Conservation (phyloP, 73 alveolate genomes). For the Tetrahymena elliotti region DNA sequence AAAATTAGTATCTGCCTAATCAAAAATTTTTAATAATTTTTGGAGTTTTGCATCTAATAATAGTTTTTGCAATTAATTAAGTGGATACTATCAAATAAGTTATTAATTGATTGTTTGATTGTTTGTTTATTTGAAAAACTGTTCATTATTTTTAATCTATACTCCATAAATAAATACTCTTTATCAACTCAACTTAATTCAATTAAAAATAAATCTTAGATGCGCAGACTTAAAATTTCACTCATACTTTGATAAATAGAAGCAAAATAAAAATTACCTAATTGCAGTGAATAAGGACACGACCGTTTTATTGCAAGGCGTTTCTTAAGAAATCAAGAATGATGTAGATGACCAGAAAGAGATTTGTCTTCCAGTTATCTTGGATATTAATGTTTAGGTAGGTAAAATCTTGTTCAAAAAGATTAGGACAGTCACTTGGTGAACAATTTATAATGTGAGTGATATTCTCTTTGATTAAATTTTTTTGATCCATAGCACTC, state of each 20-base stretch:
- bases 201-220: not conserved
- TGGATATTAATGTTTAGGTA: not conserved
- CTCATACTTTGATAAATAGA: not conserved
- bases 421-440: not conserved
- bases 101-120: too few relatives aligned
- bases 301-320: not conserved
- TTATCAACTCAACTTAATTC: not conserved
- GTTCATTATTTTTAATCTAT: not conserved
- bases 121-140: not conserved
- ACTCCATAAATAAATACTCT: not conserved
- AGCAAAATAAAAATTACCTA: not conserved
- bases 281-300: not conserved
- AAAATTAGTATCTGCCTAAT: not conserved
- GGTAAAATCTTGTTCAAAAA: not conserved
- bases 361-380: not conserved
- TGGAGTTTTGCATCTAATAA: not conserved
- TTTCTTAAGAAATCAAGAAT: not conserved
- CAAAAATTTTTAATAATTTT: too few relatives aligned
- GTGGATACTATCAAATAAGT: not conserved
- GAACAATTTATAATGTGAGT: not conserved
- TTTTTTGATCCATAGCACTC: not conserved
- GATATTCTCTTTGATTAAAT: not conserved
- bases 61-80: not conserved
- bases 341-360: not conserved
- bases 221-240: not conserved